Evolutionary conservation across 305 asterid genomes (phyloP).

Genomic region (Stenogyne calaminthoides): DNA sequence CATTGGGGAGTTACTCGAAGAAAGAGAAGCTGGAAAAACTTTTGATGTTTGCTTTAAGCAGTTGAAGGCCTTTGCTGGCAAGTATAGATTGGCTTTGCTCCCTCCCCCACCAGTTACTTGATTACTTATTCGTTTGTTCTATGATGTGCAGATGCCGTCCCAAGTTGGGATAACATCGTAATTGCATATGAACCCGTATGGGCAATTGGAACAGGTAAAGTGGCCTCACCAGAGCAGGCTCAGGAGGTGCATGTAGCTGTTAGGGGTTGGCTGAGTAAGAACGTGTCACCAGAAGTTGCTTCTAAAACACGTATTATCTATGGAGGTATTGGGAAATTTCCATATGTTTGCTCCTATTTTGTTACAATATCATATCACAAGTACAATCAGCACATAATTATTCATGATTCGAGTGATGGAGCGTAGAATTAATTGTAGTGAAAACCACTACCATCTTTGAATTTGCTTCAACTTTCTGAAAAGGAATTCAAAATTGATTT

Average conservation of each 20-base stretch:
- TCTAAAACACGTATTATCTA: slow-evolving; percentile 84
- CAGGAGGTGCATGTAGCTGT: slow-evolving; percentile 92
- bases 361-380: neutral
- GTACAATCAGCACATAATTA: neutral
- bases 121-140: neutral
- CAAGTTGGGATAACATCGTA: slow-evolving; percentile 85
- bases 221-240: slow-evolving; percentile 95
- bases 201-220: slow-evolving; percentile 98
- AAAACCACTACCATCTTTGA: neutral
- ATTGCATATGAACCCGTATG: slow-evolving; percentile 94
- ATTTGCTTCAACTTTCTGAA: slow-evolving; percentile 6
- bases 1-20: slow-evolving; percentile 88
- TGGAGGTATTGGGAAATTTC: slow-evolving; percentile 55
- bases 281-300: slow-evolving; percentile 84
- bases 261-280: slow-evolving; percentile 88
- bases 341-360: neutral
- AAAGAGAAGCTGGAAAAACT: slow-evolving; percentile 91
- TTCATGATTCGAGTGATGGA: neutral
- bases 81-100: slow-evolving; percentile 22
- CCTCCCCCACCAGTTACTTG: neutral
- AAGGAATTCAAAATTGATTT: neutral
- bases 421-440: slow-evolving; percentile 11
- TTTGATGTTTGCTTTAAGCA: slow-evolving; percentile 85
- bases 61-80: slow-evolving; percentile 85
- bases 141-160: slow-evolving; percentile 63